Conservation (phyloP, 768 basidiomycete species). For the Termitomyces sp. region DNA sequence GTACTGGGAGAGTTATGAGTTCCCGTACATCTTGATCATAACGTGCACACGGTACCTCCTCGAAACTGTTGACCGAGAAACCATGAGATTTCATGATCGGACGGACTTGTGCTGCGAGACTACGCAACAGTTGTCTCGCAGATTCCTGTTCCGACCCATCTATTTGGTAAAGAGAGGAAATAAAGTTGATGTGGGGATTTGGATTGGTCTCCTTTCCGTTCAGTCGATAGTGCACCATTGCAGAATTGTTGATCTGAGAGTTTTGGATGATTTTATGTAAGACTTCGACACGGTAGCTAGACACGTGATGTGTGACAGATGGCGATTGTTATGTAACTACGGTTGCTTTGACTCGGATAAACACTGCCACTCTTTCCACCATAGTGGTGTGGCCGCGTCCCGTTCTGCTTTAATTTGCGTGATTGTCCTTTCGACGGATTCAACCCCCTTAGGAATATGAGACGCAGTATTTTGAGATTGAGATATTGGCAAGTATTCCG, state of each 20-base stretch:
- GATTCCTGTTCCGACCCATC: constrained; percentile 50
- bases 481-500: too few species aligned
- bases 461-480: too few species aligned
- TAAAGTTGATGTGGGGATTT: constrained; percentile 77
- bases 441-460: too few species aligned
- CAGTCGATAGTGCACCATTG: constrained; percentile 71
- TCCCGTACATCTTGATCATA: neutral
- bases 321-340: neutral
- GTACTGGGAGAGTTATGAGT: constrained; percentile 44
- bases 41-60: constrained; percentile 61
- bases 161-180: constrained; percentile 47
- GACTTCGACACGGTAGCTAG: too few species aligned
- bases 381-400: constrained; percentile 19
- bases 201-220: constrained; percentile 72
- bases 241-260: too few species aligned
- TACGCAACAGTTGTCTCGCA: constrained; percentile 68
- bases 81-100: constrained; percentile 83
- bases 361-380: constrained; percentile 27
- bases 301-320: constrained; percentile 5
- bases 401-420: constrained; percentile 14
- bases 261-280: too few species aligned
- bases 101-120: constrained; percentile 79
- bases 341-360: neutral
- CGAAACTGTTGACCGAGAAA: constrained; percentile 72
- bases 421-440: too few species aligned